Percentiles rank a stretch among this genome's conserved stretches.
Conservation (phyloP, 1,284 basidiomycete genomes). For the Boletus mariae region DNA sequence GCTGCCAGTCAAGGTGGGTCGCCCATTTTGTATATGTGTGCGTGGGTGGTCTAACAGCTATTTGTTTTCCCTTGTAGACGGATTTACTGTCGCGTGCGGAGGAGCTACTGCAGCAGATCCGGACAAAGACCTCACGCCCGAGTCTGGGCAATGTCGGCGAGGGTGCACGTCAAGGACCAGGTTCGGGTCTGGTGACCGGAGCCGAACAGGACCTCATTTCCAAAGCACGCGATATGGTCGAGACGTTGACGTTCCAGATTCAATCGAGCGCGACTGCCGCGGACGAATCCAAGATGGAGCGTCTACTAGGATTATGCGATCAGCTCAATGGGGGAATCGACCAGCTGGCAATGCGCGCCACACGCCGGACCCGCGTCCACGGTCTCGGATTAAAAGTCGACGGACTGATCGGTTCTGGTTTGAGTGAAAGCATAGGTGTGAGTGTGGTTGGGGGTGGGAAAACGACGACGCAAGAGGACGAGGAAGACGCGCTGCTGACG, state of each 20-base stretch:
- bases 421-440: constrained; percentile 1
- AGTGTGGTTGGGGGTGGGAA: constrained; percentile 4
- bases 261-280: constrained; percentile 50
- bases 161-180: neutral
- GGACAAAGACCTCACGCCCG: constrained; percentile 17
- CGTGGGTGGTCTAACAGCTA: neutral
- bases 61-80: neutral
- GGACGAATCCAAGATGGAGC: constrained; percentile 59
- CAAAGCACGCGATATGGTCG: constrained; percentile 50
- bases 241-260: constrained; percentile 48
- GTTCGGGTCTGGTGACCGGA: neutral
- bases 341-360: constrained; percentile 35
- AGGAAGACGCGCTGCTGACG: constrained; percentile 47
- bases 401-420: neutral
- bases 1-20: constrained; percentile 46
- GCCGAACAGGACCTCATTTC: constrained; percentile 37
- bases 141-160: neutral
- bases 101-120: constrained; percentile 46
- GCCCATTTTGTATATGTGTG: neutral
- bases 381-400: constrained; percentile 47
- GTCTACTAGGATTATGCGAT: constrained; percentile 72
- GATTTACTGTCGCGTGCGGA: constrained; percentile 41
- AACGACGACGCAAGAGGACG: constrained; percentile 24
- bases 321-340: constrained; percentile 52
- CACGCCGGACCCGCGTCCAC: constrained; percentile 36